Evolutionary conservation across 441 rosid species (phyloP).

Genomic region (Erodium moschatum): DNA sequence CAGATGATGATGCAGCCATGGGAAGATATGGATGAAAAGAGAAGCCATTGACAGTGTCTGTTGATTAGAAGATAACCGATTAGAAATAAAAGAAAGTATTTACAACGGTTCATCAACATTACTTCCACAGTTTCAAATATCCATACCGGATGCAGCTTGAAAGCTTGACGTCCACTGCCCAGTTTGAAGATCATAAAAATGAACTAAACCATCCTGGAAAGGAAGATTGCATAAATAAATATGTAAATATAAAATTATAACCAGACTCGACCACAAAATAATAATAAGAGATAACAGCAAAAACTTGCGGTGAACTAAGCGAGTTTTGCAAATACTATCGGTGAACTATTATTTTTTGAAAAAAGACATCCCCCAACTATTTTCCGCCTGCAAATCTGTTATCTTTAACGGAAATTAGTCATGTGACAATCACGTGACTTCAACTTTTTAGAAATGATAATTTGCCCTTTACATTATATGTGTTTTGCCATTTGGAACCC

Average conservation of each 20-base stretch:
- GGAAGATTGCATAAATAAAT: background rate
- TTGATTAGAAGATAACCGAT: constrained; percentile 6
- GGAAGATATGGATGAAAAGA: constrained; percentile 85
- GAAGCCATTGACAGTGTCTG: constrained; percentile 80
- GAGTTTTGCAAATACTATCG: no score
- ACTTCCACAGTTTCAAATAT: constrained; percentile 7
- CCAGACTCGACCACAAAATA: constrained; percentile 1
- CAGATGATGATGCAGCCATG: constrained; percentile 84
- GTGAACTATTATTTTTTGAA: no score
- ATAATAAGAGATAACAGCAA: no score
- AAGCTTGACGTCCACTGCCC: constrained; percentile 82
- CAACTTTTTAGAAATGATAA: no score
- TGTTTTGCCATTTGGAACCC: no score
- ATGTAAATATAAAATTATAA: constrained; percentile 1
- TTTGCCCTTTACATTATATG: no score
- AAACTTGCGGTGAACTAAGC: no score
- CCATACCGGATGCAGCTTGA: constrained; percentile 78
- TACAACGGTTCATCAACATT: constrained; percentile 12
- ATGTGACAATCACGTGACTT: no score
- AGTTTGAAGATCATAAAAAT: constrained; percentile 76
- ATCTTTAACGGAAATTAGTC: no score
- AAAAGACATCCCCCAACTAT: no score
- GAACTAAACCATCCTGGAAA: constrained; percentile 79
- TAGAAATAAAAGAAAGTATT: constrained; percentile 12
- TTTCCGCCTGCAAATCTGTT: no score